These are phyloP conservation scores for Simmondsia chinensis DNA, from an alignment of 148 eudicot genomes.

Conservation along the genomic window DNA sequence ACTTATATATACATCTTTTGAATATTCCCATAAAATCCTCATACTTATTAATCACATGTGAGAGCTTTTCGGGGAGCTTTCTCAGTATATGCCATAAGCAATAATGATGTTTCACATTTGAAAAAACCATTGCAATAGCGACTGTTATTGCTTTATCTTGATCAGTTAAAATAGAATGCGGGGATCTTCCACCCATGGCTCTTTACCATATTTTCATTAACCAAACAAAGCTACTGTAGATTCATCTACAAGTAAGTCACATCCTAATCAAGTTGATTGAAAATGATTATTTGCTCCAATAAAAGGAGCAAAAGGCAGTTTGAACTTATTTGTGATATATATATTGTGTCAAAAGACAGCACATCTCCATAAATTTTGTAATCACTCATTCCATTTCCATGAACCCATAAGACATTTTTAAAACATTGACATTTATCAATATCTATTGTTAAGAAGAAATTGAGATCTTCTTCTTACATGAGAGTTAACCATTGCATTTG, in stretches of 20 bases:
- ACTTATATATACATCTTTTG: not conserved
- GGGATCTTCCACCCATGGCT: slow-evolving; percentile 1
- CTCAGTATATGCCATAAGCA: slow-evolving; percentile 8
- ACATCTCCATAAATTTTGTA: not conserved
- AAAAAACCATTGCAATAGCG: not conserved
- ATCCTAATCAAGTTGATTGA: not conserved
- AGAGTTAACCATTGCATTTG: too few species aligned
- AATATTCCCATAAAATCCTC: not conserved
- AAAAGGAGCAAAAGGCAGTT: slow-evolving; percentile 3
- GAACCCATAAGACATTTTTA: slow-evolving; percentile 3
- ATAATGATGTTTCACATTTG: not conserved
- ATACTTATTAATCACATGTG: not conserved
- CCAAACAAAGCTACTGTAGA: not conserved
- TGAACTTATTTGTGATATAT: slow-evolving; percentile 5
- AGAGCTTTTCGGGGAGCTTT: not conserved
- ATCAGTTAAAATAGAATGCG: not conserved
- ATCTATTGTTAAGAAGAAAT: not conserved
- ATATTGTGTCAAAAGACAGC: slow-evolving; percentile 2
- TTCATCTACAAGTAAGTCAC: not conserved
- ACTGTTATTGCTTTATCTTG: not conserved
- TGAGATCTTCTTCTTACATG: not conserved
- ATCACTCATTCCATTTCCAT: not conserved
- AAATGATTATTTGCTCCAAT: not conserved
- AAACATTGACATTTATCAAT: not conserved
- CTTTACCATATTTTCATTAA: not conserved